Percentiles rank a stretch among this genome's conserved stretches.
phyloP scores from a whole-genome alignment of 2,329 filamentous ascomycete species.

The Penicillium sp. region DNA sequence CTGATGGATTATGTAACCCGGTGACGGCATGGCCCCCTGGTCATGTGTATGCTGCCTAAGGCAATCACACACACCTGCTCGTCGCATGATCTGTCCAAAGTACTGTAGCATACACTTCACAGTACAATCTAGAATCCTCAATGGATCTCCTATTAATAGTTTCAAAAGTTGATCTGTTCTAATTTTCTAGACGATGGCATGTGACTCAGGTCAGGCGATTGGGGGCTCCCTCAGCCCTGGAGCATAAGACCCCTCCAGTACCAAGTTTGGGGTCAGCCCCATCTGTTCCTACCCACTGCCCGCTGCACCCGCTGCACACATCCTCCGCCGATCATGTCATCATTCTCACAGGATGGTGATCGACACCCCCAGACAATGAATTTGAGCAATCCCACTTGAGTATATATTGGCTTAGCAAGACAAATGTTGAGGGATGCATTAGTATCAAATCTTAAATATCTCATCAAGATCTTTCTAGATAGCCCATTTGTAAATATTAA shows the following conservation, averaged over 20 bases:
- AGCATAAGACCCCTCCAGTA: not conserved
- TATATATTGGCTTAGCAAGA: too few relatives aligned
- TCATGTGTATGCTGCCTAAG: constrained; percentile 20
- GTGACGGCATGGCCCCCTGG: constrained; percentile 21
- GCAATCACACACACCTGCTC: constrained; percentile 5
- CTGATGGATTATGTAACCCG: constrained; percentile 28
- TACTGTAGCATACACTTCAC: too few relatives aligned
- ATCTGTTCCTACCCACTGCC: not conserved
- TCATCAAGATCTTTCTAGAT: too few relatives aligned
- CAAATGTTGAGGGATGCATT: too few relatives aligned
- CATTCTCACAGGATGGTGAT: not conserved
- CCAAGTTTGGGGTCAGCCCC: not conserved
- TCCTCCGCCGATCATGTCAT: constrained; percentile 14
- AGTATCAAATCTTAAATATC: too few relatives aligned
- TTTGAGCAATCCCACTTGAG: too few relatives aligned
- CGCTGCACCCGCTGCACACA: not conserved
- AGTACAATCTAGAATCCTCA: not conserved
- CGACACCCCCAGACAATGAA: too few relatives aligned
- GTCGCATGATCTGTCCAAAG: not conserved
- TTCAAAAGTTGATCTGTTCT: not conserved
- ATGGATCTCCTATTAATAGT: not conserved
- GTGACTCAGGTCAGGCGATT: not conserved
- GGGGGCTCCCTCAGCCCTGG: not conserved
- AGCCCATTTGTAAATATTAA: too few relatives aligned
- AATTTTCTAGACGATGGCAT: not conserved